Evolutionary conservation across 345 rosid genomes (phyloP), one percentile per base, ranked within the genome.

Genomic region (Erysimum cheiranthoides): DNA sequence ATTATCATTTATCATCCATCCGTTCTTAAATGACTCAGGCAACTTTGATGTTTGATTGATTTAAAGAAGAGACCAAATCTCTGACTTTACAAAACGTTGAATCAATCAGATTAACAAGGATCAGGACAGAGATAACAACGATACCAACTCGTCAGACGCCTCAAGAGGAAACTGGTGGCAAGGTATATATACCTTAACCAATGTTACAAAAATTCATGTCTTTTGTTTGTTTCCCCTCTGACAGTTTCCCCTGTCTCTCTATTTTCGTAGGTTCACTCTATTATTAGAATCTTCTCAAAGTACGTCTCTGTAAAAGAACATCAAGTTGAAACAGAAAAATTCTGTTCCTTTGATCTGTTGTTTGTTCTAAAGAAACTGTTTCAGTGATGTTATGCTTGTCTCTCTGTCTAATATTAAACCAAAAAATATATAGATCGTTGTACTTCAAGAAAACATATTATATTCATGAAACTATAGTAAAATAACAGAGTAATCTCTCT

Each of bases 141-240:
- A 85, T 66, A 79, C 86, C 73, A 84, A 85, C 53, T 81, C 92
- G 5, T 43, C 61, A 11, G 82, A 78, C 76, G 97, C 87, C 45
- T 88, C 92, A 2, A 86, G 97, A 84, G 98, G 97, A 80, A 88
- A 93, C 68, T 91, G 97, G 97, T 93, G 98, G 98, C 86, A 88
- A 89, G 98, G 98, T 84, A 18, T 10, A 84, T 16, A 8, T 42
- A 17, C 54, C 38, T 14, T 39, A 30, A 10, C 50, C 45, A 53
- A 53, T 13, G 12, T 54, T 47, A 38, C 30, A n/a, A 25, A 40
- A 16, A 0, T 12, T 12, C 13, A 36, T 17, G 45, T 62, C 12
- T n/a, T 49, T 8, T 57, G 47, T n/a, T 68, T 57, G 52, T 56
- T 45, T 66, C 30, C 53, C 16, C 49, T 53, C 27, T 59, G 69